Base-by-base conservation (phyloP, 192 early-diverging fungal genomes). In the Mortierella claussenii region DNA sequence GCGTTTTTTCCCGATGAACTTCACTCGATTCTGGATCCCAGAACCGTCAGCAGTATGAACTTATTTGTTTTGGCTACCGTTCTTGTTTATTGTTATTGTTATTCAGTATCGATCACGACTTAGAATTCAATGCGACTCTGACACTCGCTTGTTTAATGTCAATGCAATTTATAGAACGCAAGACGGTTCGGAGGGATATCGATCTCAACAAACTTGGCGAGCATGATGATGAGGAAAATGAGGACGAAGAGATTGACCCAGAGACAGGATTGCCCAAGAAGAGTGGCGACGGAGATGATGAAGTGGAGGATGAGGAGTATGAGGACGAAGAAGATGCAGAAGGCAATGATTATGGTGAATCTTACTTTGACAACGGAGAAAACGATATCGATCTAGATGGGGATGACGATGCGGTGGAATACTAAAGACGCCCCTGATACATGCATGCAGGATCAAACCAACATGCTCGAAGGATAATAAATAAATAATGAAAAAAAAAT, bases 1-100 rank as follows among this genome's bases (percentile, higher is more conserved):
- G 32, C 65, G 18, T 76, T 76, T 47, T 76, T 76, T 28, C 73
- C 73, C 8, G 73, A 76, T 18, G 73, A 76, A 21, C 59, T 76
- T 20, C 73, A 76, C 30, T 67, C 73, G 3, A 76, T 76, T 30
- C 42, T 76, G 42, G 73, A 76, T 31, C 73, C 73, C 21, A 76
- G 56, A 42, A 30, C 47, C n/a, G 58, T 67, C 40, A 76, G 49
- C 53, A 76, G 73, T 76, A 76, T 10, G 73, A 51, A 55, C n/a
- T n/a, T n/a, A n/a, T n/a, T n/a, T n/a, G n/a, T n/a, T n/a, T 59
- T 44, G 37, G 37, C 10, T 31, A 32, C n/a, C 18, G 3, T 9
- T 4, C 8, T 26, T 55, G 18, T 67, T 48, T 61, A 1, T 23
- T 10, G 47, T 42, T 33, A 40, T 28, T 27, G 17, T 64, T 40